Percentiles rank a stretch among this genome's conserved stretches.
Conservation (phyloP, 345 rosid species). For the Melaleuca quinquenervia region DNA sequence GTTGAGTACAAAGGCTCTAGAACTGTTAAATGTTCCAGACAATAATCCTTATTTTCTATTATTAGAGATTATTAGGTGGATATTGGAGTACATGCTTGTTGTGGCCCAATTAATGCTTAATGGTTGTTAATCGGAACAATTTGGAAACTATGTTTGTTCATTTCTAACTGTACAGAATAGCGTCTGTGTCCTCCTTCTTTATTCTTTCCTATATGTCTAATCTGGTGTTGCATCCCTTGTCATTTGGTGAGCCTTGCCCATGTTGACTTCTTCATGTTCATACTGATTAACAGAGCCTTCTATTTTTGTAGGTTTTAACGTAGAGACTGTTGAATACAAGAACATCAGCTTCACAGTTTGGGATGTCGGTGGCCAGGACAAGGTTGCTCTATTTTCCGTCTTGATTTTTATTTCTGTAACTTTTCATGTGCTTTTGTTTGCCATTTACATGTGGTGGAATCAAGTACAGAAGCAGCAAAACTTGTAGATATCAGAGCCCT, state of each 20-base stretch:
- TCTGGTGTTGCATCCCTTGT: background rate
- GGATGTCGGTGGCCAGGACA: constrained; percentile 98
- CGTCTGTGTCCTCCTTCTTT: background rate
- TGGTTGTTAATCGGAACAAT: background rate
- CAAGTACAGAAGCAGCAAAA: background rate
- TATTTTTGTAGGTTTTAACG: constrained; percentile 59
- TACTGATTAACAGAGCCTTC: background rate
- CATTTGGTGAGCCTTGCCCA: background rate
- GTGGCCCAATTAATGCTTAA: background rate
- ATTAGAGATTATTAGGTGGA: background rate
- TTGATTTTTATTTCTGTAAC: background rate
- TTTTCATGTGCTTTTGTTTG: background rate
- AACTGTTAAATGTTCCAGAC: background rate
- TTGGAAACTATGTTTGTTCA: background rate
- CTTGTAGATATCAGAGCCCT: background rate
- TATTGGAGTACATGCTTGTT: background rate
- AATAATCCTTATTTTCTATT: background rate
- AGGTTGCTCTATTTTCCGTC: constrained; percentile 22
- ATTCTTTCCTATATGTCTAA: background rate
- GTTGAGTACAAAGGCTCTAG: background rate
- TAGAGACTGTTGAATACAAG: constrained; percentile 91
- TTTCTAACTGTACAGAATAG: background rate
- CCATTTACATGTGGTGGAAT: background rate
- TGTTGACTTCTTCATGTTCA: background rate
- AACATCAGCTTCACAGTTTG: constrained; percentile 82